Evolutionary conservation across 139 green algal genomes (phyloP), one percentile per base, ranked within the genome.

Genomic region (Dunaliella sp.): DNA sequence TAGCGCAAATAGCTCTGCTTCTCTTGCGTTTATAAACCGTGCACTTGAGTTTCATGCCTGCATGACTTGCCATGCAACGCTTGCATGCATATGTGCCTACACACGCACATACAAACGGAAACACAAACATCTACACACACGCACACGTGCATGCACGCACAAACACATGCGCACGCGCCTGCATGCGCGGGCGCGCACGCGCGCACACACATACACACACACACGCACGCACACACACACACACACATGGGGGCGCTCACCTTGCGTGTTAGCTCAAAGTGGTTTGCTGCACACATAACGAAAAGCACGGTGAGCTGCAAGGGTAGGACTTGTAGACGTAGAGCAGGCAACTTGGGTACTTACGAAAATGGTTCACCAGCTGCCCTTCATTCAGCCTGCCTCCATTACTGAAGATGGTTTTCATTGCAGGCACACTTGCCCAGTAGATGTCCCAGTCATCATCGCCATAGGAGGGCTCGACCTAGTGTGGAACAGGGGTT

Each of bases 251-350:
- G 7, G 3, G 28, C 21, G 3, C 87, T 33, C 34, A 91, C 92
- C 93, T 97, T 97, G 78, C 93, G 88, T 31, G 95, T 97, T 1
- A 97, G 88, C 87, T 98, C 95, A 72, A 91, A 95, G 84, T 96
- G 94, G 84, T 95, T 95, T 1, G 83, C 74, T 80, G 74, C 74
- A 37, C 74, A 12, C n/a, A n/a, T n/a, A n/a, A n/a, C n/a, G n/a
- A n/a, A n/a, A n/a, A n/a, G n/a, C n/a, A n/a, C n/a, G n/a, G n/a
- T n/a, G n/a, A n/a, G n/a, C n/a, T n/a, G n/a, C n/a, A n/a, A n/a
- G n/a, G n/a, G n/a, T n/a, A n/a, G n/a, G n/a, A n/a, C n/a, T n/a
- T n/a, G n/a, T n/a, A n/a, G n/a, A n/a, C n/a, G n/a, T n/a, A 91
- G 30, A 96, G 88, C 84, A 95, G 92, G 36, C 93, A 95, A 82